Base-by-base conservation (phyloP, 345 rosid genomes). In the Citrus unshiu region DNA sequence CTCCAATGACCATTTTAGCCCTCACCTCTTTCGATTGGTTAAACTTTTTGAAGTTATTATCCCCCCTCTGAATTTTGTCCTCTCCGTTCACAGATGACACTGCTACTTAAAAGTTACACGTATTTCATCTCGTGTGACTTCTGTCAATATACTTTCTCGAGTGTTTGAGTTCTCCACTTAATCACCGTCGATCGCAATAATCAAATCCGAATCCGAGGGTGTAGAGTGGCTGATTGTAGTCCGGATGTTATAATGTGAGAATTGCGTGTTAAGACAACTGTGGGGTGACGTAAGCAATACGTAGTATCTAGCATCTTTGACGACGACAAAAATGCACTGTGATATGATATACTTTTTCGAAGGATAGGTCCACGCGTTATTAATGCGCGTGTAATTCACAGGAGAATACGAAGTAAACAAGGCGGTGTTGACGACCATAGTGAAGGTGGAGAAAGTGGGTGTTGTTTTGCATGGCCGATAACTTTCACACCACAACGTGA, bases 231-330 rank as follows among this genome's bases (percentile, higher is more conserved):
- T 5, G 35, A 25, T 22, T 2, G 6, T 25, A 16, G 25, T 7
- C 1, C 25, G n/a, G 18, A 4, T 2, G 10, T 1, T 32, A 46
- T 78, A 37, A 5, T 29, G 3, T 2, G 46, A 4, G 21, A 10
- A 68, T 79, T 64, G 75, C 86, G 86, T 83, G 84, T 16, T 2
- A 16, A 65, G 1, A 68, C 7, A 27, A 19, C 62, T 59, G n/a
- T 59, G 39, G 75, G 8, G 70, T 87, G 88, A 85, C 90, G 85
- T 79, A 81, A 81, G 74, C 51, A 68, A 43, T 62, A 83, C 86
- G 86, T 27, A 43, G 19, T 35, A 34, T 51, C 49, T 34, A 9
- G 54, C 77, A 29, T 66, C 78, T 60, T 29, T 6, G 22, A 37
- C 13, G 19, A 70, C 79, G 82, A 84, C 89, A 77, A 81, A 79